phyloP scores from a whole-genome alignment of 257 asterid genomes.

The Capsicum chinense region DNA sequence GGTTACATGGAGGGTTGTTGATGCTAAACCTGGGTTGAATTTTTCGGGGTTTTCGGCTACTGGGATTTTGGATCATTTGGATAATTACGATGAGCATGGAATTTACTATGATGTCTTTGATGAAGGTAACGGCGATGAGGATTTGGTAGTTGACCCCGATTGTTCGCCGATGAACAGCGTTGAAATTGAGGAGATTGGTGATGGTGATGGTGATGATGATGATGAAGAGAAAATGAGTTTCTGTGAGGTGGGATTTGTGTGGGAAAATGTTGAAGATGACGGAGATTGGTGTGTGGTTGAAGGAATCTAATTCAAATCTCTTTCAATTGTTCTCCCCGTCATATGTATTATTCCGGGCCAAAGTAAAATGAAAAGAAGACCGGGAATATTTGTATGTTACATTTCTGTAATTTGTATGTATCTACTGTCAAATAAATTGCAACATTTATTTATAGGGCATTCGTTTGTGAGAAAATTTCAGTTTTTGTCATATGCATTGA shows the following conservation, averaged over 20 bases:
- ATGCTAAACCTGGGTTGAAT: conserved; percentile 47
- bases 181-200: conserved; percentile 33
- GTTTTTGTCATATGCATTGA: neutral
- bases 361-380: too few species aligned
- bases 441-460: neutral
- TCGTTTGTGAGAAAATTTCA: neutral
- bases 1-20: conserved; percentile 65
- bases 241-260: conserved; percentile 48
- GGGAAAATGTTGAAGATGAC: conserved; percentile 55
- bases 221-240: conserved; percentile 44
- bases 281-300: conserved; percentile 81
- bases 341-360: too few species aligned
- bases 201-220: neutral
- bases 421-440: conserved; percentile 8
- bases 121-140: neutral
- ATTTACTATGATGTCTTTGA: conserved; percentile 23
- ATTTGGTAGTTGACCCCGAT: neutral
- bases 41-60: conserved; percentile 64
- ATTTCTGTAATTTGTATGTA: neutral
- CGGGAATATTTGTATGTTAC: neutral
- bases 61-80: conserved; percentile 64
- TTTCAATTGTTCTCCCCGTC: neutral
- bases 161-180: neutral
- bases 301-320: conserved; percentile 37
- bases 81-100: conserved; percentile 28